Percentiles rank a stretch among this genome's conserved stretches.
These are phyloP conservation scores for Thraustochytrium sp. DNA, from an alignment of 352 stramenopile species.

Conservation along the genomic window DNA sequence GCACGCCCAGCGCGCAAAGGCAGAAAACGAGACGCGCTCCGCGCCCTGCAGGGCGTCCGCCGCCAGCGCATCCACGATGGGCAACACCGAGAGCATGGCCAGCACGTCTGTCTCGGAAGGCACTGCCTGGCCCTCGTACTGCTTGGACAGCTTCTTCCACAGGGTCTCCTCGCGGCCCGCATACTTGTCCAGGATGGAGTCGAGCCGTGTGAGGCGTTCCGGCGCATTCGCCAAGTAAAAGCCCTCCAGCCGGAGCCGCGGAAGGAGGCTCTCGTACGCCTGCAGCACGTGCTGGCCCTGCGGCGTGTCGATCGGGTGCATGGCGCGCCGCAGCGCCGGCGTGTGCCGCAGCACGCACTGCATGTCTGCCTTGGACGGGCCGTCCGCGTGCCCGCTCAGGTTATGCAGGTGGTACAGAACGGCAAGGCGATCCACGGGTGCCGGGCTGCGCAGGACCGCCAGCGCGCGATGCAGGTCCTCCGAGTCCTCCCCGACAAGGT, in stretches of 20 bases:
- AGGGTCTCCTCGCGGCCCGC: conserved; percentile 9
- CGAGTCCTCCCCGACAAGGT: background rate
- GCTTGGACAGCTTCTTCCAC: conserved; percentile 17
- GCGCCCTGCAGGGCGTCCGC: background rate
- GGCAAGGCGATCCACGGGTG: background rate
- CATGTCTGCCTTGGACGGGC: background rate
- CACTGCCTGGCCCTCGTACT: conserved; percentile 23
- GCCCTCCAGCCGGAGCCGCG: conserved; percentile 12
- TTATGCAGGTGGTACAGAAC: conserved; percentile 26
- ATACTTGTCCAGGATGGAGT: conserved; percentile 33
- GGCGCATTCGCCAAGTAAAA: conserved; percentile 43
- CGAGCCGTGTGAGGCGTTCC: conserved; percentile 12
- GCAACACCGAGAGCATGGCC: background rate
- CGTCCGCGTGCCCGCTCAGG: background rate
- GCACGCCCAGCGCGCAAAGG: background rate
- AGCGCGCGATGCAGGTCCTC: background rate
- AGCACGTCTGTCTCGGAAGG: background rate
- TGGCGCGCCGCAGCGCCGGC: background rate
- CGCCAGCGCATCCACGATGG: background rate
- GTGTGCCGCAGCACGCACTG: background rate
- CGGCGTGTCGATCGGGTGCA: background rate
- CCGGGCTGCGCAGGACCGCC: background rate
- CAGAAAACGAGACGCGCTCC: background rate
- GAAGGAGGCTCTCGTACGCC: background rate
- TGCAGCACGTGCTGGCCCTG: background rate